Conservation (phyloP, 176 grass and related monocot genomes). For the maize (Zea mays) region Zm-B73-REFERENCE-NAM-5.0 NC_050103.1:51526001-51526500, state of each 20-base stretch:
- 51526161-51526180: constrained; percentile 32
- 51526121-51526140: too few species aligned
- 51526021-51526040: too few species aligned
- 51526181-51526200: constrained; percentile 8
- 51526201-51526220: constrained; percentile 18
- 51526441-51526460: constrained; percentile 55
- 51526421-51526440: constrained; percentile 61
- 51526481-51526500: constrained; percentile 54
- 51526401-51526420: constrained; percentile 47
- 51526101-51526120: too few species aligned
- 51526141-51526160: too few species aligned
- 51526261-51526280: constrained; percentile 28
- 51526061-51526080: too few species aligned
- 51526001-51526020: too few species aligned
- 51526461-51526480: constrained; percentile 56
- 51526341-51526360: constrained; percentile 41
- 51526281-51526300: constrained; percentile 27
- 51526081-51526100: too few species aligned
- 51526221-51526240: too few species aligned
- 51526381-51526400: constrained; percentile 62
- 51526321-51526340: constrained; percentile 39
- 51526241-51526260: constrained; percentile 15
- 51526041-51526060: too few species aligned
- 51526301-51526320: constrained; percentile 24
- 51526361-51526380: constrained; percentile 59